Conservation (phyloP, 176 grass and related monocot genomes). For the Canna indica region DNA sequence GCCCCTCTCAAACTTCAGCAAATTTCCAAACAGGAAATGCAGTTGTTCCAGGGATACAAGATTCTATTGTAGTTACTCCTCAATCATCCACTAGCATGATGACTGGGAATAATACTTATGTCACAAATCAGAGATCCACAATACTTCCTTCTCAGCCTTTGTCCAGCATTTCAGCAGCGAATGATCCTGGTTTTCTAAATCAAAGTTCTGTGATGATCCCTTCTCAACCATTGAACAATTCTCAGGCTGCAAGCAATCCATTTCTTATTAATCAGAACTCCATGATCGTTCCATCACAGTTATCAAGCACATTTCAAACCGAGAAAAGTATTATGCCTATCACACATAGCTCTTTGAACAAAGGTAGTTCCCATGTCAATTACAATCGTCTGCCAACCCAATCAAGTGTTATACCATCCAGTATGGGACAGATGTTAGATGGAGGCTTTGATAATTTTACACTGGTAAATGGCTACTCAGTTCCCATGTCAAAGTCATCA, state of each 20-base stretch:
- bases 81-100: constrained; percentile 20
- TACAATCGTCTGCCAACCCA: constrained; percentile 41
- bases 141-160: constrained; percentile 25
- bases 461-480: constrained; percentile 1
- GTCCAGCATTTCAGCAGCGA: constrained; percentile 32
- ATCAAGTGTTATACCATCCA: constrained; percentile 52
- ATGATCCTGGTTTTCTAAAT: constrained; percentile 29
- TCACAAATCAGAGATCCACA: not conserved
- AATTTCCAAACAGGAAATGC: constrained; percentile 33
- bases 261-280: constrained; percentile 36
- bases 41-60: constrained; percentile 45
- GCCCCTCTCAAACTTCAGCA: constrained; percentile 35
- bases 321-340: constrained; percentile 32
- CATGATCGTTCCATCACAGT: constrained; percentile 32
- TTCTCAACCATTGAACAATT: constrained; percentile 42
- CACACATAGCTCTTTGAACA: constrained; percentile 36
- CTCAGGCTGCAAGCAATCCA: constrained; percentile 33
- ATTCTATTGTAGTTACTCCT: constrained; percentile 24
- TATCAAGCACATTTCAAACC: constrained; percentile 31
- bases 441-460: constrained; percentile 24
- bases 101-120: not conserved
- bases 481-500: not conserved
- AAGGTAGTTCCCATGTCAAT: constrained; percentile 32
- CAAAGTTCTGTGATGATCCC: constrained; percentile 30
- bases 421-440: constrained; percentile 42